Base-by-base conservation (phyloP, 768 basidiomycete species). In the Fibroporia radiculosa region DNA sequence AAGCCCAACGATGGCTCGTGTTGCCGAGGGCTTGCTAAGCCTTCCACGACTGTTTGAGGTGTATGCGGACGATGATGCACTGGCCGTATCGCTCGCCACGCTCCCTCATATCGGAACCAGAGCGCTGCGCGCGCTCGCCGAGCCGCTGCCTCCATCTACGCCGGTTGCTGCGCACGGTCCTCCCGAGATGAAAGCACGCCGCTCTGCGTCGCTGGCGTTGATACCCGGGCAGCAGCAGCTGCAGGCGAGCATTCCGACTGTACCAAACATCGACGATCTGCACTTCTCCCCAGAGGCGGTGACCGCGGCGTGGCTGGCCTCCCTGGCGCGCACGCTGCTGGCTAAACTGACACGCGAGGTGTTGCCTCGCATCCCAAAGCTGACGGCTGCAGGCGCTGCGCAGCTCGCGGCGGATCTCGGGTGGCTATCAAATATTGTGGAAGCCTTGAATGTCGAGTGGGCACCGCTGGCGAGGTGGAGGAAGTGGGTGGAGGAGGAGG, bases 11-110 rank as follows among this genome's bases (percentile, higher is more conserved):
- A 82, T 96, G 49, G 87, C 93, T 48, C 80, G 82, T 46, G 82
- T 97, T 25, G 87, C 89, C 2, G 96, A 98, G 58, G 92, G 93
- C n/a, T 66, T 99, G 26, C 71, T 97, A 25, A 96, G 95, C 65
- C 77, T 99, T 2, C 91, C 95, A 2, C 68, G 93, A 45, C 68
- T 98, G 13, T 96, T 98, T 57, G 93, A 98, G 62, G 85, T 93
- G 14, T 95, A 96, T 57, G 89, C 86, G 6, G 83, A 84, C 46
- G 93, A 97, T 60, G 91, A 93, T 48, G 88, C 90, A 8, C 73
- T 97, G 7, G 78, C 82, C 2, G 96, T 93, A 63, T 91, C 89
- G 27, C 69, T 97, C 31, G 80, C 84, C 38, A 90, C 85, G 4
- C 67, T 97, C 8, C 90, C 86, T 0, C 77, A 78, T 54, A 60